phyloP scores from a whole-genome alignment of 1,284 basidiomycete species.

The Melampsora larici-populina region DNA sequence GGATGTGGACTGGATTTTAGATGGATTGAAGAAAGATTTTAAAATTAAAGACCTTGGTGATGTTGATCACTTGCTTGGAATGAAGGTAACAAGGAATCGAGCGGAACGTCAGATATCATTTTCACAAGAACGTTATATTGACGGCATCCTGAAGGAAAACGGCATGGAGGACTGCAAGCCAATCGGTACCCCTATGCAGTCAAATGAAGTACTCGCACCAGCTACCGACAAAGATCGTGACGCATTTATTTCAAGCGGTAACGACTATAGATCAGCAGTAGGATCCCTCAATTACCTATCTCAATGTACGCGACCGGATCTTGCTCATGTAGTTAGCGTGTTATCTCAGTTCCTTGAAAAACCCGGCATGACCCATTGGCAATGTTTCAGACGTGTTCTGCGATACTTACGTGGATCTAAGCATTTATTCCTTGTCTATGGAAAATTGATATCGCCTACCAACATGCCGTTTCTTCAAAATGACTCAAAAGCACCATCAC shows the following conservation, averaged over 20 bases:
- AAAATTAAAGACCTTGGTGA: too few species aligned
- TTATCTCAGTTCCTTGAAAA: slow-evolving; percentile 14
- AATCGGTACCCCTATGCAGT: slow-evolving; percentile 15
- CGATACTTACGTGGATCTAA: background rate
- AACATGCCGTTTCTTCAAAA: too few species aligned
- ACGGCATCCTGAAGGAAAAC: slow-evolving; percentile 10
- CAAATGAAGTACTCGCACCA: background rate
- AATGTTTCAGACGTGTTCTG: background rate
- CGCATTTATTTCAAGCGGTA: background rate
- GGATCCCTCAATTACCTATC: background rate
- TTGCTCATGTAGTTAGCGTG: background rate
- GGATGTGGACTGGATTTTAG: too few species aligned
- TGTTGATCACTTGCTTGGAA: too few species aligned
- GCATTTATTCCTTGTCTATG: too few species aligned
- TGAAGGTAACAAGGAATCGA: slow-evolving; percentile 8
- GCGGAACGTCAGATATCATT: background rate
- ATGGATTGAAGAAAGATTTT: too few species aligned
- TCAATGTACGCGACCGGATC: too few species aligned
- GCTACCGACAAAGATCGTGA: slow-evolving; percentile 5
- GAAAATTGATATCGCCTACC: too few species aligned
- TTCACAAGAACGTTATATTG: slow-evolving; percentile 3
- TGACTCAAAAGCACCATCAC: too few species aligned
- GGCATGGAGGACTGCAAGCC: background rate
- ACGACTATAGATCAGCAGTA: slow-evolving; percentile 15
- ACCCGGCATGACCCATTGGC: background rate